phyloP scores from a whole-genome alignment of 2,329 filamentous ascomycete species.

The Fusarium pininemorale region DNA sequence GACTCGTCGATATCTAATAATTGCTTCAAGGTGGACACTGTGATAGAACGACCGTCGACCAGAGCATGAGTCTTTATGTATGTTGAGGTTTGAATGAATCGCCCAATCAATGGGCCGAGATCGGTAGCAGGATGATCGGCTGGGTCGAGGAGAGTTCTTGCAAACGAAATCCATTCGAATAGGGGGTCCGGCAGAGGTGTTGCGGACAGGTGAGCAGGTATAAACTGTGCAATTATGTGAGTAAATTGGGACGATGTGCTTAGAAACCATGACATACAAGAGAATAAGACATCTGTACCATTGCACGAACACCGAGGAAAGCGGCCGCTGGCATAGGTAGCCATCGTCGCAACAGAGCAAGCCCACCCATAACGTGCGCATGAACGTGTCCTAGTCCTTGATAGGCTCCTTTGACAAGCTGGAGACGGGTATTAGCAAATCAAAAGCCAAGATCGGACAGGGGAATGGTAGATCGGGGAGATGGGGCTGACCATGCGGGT shows the following conservation, averaged over 20 bases:
- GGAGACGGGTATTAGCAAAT: conserved; percentile 25
- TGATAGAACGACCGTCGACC: conserved; percentile 50
- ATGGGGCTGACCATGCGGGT: conserved; percentile 20
- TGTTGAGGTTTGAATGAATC: conserved; percentile 52
- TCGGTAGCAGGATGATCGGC: conserved; percentile 53
- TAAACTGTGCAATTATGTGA: conserved; percentile 49
- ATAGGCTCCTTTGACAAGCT: conserved; percentile 59
- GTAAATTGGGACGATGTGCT: not conserved
- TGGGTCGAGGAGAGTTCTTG: conserved; percentile 47
- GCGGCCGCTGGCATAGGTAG: conserved; percentile 51
- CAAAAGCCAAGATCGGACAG: not conserved
- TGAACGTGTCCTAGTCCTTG: conserved; percentile 61
- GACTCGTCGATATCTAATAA: conserved; percentile 52
- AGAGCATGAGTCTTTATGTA: conserved; percentile 47
- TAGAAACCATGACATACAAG: conserved; percentile 53
- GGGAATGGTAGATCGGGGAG: conserved; percentile 3
- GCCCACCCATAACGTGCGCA: conserved; percentile 67
- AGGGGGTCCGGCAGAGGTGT: conserved; percentile 53
- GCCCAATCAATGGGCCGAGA: conserved; percentile 52
- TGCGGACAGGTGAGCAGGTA: conserved; percentile 54
- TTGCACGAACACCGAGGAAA: conserved; percentile 58
- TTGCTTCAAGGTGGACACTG: conserved; percentile 49
- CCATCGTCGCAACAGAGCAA: conserved; percentile 63
- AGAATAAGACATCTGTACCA: conserved; percentile 65
- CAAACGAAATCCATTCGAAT: conserved; percentile 55